Evolutionary conservation across 116 monocot species (phyloP).

Genomic region (Zostera marina): DNA sequence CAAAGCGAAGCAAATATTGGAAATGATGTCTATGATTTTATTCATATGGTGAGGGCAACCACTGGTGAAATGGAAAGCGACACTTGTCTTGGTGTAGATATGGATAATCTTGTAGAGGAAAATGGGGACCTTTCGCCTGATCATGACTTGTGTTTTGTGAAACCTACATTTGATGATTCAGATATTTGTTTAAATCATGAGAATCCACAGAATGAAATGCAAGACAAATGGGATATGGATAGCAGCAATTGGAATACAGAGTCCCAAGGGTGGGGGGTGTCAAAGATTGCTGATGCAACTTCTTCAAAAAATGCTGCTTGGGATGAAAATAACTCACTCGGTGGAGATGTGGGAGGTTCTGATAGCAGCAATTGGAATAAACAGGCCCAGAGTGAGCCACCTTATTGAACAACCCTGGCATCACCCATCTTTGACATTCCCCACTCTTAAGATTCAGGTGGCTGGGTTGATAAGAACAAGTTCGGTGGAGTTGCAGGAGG

Average conservation of each 20-base stretch:
- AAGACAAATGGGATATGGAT: slow-evolving; percentile 5
- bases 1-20: slow-evolving; percentile 22
- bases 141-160: slow-evolving; percentile 13
- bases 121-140: slow-evolving; percentile 46
- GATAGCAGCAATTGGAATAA: slow-evolving; percentile 6
- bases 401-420: no score
- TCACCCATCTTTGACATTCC: no score
- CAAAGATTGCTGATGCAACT: slow-evolving; percentile 1
- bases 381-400: no score
- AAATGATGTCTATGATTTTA: slow-evolving; percentile 51
- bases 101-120: slow-evolving; percentile 46
- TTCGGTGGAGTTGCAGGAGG: no score
- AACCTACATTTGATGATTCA: slow-evolving; percentile 38
- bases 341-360: neutral
- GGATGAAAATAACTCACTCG: neutral
- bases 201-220: neutral
- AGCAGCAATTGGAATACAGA: no score
- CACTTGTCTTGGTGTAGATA: slow-evolving; percentile 36
- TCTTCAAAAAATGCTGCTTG: neutral
- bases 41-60: slow-evolving; percentile 30
- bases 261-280: slow-evolving; percentile 3
- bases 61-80: slow-evolving; percentile 17
- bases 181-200: slow-evolving; percentile 1
- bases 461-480: no score
- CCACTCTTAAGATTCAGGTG: no score